Evolutionary conservation across 768 basidiomycete species (phyloP).

Genomic region (Tulasnella sp.): DNA sequence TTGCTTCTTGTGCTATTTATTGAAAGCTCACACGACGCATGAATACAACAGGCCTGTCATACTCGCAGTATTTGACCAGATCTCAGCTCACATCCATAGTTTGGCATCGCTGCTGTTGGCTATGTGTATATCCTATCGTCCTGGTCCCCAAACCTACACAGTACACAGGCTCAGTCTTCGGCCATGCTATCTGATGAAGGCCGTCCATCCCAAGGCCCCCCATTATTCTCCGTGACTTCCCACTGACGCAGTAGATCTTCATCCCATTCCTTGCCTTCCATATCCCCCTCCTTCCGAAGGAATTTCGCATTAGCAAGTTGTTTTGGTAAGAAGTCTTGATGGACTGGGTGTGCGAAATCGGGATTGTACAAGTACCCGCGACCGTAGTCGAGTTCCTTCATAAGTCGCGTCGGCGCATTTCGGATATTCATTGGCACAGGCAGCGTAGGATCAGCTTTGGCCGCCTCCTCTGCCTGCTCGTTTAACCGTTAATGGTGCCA

Average conservation of each 20-base stretch:
- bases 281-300: conserved; percentile 34
- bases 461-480: conserved; percentile 44
- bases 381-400: conserved; percentile 59
- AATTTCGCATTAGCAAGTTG: conserved; percentile 35
- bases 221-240: conserved; percentile 43
- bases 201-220: conserved; percentile 36
- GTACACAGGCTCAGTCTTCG: too few species aligned
- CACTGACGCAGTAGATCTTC: conserved; percentile 42
- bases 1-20: too few species aligned
- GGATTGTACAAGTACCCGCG: conserved; percentile 55
- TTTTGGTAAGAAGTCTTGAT: conserved; percentile 48
- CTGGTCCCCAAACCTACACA: too few species aligned
- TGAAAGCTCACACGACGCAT: too few species aligned
- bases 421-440: conserved; percentile 62
- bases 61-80: too few species aligned
- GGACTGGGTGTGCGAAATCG: conserved; percentile 49
- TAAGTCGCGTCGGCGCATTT: conserved; percentile 61
- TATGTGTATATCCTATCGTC: too few species aligned
- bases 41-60: too few species aligned
- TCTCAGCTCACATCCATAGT: too few species aligned
- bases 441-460: conserved; percentile 37
- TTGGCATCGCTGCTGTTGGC: too few species aligned
- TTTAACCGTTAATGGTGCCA: neutral
- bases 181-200: too few species aligned
- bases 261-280: conserved; percentile 43